phyloP scores from a whole-genome alignment of 805 yeast species.

The Wickerhamomyces chambardii region DNA sequence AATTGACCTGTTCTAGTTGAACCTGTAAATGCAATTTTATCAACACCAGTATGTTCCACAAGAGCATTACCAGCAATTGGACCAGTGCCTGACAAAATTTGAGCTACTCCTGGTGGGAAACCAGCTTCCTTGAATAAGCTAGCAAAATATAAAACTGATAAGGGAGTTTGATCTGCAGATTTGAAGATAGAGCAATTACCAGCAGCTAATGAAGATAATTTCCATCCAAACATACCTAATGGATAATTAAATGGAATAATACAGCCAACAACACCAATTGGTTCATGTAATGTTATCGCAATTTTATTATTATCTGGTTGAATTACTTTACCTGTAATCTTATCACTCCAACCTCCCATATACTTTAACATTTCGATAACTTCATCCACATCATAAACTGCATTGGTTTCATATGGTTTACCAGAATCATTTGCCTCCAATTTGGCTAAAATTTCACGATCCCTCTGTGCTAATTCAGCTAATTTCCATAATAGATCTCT shows the following conservation, averaged over 20 bases:
- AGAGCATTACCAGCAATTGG: conserved; percentile 35
- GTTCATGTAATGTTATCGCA: conserved; percentile 44
- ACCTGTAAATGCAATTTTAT: conserved; percentile 48
- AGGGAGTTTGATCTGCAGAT: conserved; percentile 41
- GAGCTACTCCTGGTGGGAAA: conserved; percentile 42
- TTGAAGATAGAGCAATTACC: conserved; percentile 40
- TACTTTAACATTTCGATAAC: conserved; percentile 49
- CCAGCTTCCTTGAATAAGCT: conserved; percentile 33
- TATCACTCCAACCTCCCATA: conserved; percentile 72
- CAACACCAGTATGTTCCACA: conserved; percentile 33
- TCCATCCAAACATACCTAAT: conserved; percentile 41
- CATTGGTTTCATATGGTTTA: conserved; percentile 42
- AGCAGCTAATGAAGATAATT: conserved; percentile 37
- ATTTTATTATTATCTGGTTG: conserved; percentile 49
- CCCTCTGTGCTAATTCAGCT: conserved; percentile 38
- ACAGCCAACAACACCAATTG: conserved; percentile 43
- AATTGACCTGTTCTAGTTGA: conserved; percentile 39
- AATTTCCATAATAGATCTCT: conserved; percentile 37
- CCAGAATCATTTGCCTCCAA: conserved; percentile 55
- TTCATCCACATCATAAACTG: conserved; percentile 51
- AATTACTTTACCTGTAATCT: conserved; percentile 54
- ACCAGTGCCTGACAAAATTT: conserved; percentile 36
- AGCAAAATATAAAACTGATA: conserved; percentile 33
- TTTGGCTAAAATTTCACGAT: conserved; percentile 41
- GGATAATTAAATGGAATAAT: conserved; percentile 48